These are phyloP conservation scores for Lactifluus pinguis DNA, from an alignment of 768 basidiomycete genomes.

Conservation along the genomic window DNA sequence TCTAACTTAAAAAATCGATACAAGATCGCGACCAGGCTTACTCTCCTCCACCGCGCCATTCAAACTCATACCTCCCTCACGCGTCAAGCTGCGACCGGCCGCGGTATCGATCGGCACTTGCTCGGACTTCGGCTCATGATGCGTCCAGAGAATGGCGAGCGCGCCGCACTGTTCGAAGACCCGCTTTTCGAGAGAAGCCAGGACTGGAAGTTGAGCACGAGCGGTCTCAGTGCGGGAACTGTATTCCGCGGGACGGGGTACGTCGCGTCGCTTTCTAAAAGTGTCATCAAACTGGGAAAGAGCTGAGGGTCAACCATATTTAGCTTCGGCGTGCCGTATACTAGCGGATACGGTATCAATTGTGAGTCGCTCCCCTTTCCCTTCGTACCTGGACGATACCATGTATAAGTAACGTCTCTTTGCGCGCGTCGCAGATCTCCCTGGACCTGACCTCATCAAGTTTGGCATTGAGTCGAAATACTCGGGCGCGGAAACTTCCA, in stretches of 20 bases:
- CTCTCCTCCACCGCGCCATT: constrained; percentile 58
- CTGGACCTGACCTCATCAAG: constrained; percentile 69
- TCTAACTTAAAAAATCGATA: not conserved
- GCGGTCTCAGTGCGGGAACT: constrained; percentile 78
- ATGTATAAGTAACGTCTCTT: constrained; percentile 18
- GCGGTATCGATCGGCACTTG: constrained; percentile 87
- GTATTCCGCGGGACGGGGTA: constrained; percentile 84
- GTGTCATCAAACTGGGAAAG: not conserved
- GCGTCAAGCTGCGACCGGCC: constrained; percentile 68
- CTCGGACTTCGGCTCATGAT: constrained; percentile 71
- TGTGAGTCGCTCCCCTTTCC: constrained; percentile 42
- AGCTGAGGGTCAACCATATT: not conserved
- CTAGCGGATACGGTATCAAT: constrained; percentile 90
- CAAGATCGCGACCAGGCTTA: constrained; percentile 29
- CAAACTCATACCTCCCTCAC: constrained; percentile 63
- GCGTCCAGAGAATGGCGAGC: constrained; percentile 43
- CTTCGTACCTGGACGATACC: not conserved
- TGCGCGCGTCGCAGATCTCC: constrained; percentile 48
- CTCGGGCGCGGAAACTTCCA: constrained; percentile 62
- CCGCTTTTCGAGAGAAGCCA: constrained; percentile 62
- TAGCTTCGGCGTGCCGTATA: constrained; percentile 71
- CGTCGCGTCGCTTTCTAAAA: constrained; percentile 17
- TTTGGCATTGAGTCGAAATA: constrained; percentile 92
- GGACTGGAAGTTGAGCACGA: constrained; percentile 85
- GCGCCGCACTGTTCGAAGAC: constrained; percentile 64